Evolutionary conservation across 164 flowering plant species (phyloP).

Genomic region (Echeveria elegans): DNA sequence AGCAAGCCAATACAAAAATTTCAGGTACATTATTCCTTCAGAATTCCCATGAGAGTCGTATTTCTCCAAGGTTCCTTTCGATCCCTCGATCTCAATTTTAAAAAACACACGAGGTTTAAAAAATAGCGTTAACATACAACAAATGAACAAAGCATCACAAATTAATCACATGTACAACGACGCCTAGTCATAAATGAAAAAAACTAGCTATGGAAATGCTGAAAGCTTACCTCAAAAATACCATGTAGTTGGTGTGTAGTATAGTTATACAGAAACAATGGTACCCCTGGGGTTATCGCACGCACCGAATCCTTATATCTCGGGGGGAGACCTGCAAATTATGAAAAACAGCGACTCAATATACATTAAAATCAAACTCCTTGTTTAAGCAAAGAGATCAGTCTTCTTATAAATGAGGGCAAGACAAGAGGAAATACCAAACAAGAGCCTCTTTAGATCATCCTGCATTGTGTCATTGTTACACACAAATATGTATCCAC

Average conservation of each 20-base stretch:
- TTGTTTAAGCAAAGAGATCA: neutral
- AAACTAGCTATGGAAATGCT: neutral
- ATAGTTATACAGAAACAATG: constrained; percentile 92
- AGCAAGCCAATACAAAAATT: no score
- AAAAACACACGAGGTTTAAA: no score
- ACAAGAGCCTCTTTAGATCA: constrained; percentile 81
- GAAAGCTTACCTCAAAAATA: constrained; percentile 65
- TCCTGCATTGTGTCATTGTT: constrained; percentile 97
- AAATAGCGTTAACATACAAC: no score
- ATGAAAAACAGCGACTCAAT: neutral
- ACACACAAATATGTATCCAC: constrained; percentile 98
- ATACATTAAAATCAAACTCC: neutral
- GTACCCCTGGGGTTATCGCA: constrained; percentile 85
- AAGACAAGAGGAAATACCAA: constrained; percentile 42
- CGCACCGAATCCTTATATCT: constrained; percentile 85
- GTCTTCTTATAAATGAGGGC: neutral
- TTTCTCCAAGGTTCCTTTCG: no score
- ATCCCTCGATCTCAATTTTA: no score
- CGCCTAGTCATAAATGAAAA: no score
- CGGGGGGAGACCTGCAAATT: constrained; percentile 69
- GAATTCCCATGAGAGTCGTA: no score
- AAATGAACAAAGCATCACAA: no score
- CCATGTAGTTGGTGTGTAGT: constrained; percentile 99
- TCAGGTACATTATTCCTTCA: no score
- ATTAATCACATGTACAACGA: no score